Percentiles rank a stretch among this genome's conserved stretches.
These are phyloP conservation scores for Ogataea hybrid DNA, from an alignment of 1,139 yeast genomes.

Conservation along the genomic window DNA sequence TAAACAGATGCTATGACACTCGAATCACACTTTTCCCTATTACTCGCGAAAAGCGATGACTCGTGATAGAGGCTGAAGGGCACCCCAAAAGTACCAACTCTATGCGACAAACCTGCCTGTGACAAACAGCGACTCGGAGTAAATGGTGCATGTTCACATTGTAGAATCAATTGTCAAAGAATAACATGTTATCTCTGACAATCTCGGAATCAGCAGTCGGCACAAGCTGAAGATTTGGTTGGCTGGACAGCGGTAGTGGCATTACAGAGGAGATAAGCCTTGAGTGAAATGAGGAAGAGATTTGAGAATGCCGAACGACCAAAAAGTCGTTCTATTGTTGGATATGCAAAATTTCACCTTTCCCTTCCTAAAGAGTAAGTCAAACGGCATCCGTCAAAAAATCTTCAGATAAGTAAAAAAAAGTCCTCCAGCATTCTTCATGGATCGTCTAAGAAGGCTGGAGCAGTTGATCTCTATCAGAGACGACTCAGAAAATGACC, in stretches of 20 bases:
- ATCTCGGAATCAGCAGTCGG: background rate
- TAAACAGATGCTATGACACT: too few species aligned
- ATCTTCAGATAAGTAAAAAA: background rate
- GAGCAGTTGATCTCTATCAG: constrained; percentile 15
- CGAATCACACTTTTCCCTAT: too few species aligned
- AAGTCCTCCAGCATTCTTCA: background rate
- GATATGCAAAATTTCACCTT: background rate
- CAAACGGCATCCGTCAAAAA: background rate
- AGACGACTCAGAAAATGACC: constrained; percentile 16
- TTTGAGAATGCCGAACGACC: background rate
- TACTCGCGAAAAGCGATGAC: too few species aligned
- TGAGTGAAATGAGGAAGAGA: background rate
- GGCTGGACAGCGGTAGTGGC: background rate
- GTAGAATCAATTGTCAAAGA: too few species aligned
- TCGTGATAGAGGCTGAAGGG: too few species aligned
- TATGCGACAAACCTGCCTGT: too few species aligned
- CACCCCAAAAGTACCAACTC: too few species aligned
- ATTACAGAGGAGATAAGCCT: background rate
- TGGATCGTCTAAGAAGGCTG: constrained; percentile 11
- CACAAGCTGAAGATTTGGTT: background rate
- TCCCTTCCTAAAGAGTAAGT: background rate
- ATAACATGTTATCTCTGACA: too few species aligned
- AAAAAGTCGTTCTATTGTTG: background rate
- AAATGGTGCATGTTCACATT: too few species aligned
- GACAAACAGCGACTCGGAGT: too few species aligned